phyloP scores from a whole-genome alignment of 345 rosid species.

The Hirschfeldia incana region DNA sequence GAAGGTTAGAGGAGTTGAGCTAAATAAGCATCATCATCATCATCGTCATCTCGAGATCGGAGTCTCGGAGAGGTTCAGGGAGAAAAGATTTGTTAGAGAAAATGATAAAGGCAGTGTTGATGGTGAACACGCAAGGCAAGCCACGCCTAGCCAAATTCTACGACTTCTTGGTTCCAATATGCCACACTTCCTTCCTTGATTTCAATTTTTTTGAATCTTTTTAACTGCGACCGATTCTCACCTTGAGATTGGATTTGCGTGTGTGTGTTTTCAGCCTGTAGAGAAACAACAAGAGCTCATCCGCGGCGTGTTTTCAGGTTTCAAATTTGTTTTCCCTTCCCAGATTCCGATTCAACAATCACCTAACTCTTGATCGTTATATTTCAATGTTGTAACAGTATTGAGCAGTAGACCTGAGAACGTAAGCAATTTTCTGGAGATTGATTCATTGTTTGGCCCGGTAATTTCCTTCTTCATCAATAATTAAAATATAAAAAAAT shows the following conservation, averaged over 20 bases:
- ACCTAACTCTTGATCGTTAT: constrained; percentile 36
- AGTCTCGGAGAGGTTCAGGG: not conserved
- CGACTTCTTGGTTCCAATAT: constrained; percentile 46
- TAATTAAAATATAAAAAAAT: not conserved
- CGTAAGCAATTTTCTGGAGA: constrained; percentile 85
- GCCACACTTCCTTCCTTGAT: no score
- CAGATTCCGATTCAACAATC: constrained; percentile 41
- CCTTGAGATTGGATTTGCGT: no score
- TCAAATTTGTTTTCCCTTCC: not conserved
- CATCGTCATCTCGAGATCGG: not conserved
- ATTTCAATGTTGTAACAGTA: constrained; percentile 39
- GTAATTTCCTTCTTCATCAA: constrained; percentile 38
- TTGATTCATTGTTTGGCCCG: constrained; percentile 80
- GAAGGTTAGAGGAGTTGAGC: not conserved
- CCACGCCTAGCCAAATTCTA: constrained; percentile 90
- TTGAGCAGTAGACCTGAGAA: constrained; percentile 87
- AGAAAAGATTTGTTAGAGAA: not conserved
- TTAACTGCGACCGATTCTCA: no score
- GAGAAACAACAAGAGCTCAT: constrained; percentile 94
- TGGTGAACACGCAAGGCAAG: constrained; percentile 88
- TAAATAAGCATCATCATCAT: no score
- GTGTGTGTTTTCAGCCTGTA: constrained; percentile 45
- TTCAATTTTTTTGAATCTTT: no score
- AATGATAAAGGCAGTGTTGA: constrained; percentile 89
- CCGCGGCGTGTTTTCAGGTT: constrained; percentile 40